Conservation (phyloP, 768 basidiomycete genomes). For the Agaricus sinodeliciosus region DNA sequence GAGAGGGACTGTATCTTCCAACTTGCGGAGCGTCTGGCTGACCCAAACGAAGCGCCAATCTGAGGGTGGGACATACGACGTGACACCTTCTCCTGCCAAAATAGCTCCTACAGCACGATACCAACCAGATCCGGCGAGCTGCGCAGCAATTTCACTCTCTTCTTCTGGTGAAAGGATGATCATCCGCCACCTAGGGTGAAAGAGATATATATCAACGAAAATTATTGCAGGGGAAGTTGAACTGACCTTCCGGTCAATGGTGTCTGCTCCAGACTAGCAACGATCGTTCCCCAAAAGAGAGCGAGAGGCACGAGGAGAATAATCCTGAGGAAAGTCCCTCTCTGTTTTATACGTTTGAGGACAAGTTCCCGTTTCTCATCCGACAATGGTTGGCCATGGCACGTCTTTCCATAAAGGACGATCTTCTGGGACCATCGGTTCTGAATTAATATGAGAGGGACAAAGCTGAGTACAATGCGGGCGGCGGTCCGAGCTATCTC, state of each 20-base stretch:
- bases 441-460: constrained; percentile 61
- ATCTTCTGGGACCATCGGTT: constrained; percentile 44
- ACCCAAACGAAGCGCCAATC: constrained; percentile 96
- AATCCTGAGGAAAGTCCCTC: constrained; percentile 43
- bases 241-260: constrained; percentile 82
- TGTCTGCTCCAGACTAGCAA: constrained; percentile 70
- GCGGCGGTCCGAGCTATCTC: constrained; percentile 64
- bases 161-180: constrained; percentile 90
- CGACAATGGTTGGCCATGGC: constrained; percentile 40
- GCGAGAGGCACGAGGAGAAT: constrained; percentile 55
- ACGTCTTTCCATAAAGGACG: constrained; percentile 44
- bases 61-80: constrained; percentile 54
- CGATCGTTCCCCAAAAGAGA: constrained; percentile 61
- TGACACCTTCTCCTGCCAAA: constrained; percentile 56
- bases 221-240: not conserved
- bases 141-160: constrained; percentile 81
- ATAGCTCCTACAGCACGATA: constrained; percentile 77
- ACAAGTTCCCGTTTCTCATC: constrained; percentile 45
- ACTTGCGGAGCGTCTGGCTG: constrained; percentile 61
- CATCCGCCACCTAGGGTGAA: constrained; percentile 60
- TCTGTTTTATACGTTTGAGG: constrained; percentile 40
- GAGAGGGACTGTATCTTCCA: constrained; percentile 70
- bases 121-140: constrained; percentile 83
- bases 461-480: constrained; percentile 67
- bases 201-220: constrained; percentile 3